These are phyloP conservation scores for Ophiostoma piceae DNA, from an alignment of 2,329 filamentous ascomycete species.

Conservation along the genomic window DNA sequence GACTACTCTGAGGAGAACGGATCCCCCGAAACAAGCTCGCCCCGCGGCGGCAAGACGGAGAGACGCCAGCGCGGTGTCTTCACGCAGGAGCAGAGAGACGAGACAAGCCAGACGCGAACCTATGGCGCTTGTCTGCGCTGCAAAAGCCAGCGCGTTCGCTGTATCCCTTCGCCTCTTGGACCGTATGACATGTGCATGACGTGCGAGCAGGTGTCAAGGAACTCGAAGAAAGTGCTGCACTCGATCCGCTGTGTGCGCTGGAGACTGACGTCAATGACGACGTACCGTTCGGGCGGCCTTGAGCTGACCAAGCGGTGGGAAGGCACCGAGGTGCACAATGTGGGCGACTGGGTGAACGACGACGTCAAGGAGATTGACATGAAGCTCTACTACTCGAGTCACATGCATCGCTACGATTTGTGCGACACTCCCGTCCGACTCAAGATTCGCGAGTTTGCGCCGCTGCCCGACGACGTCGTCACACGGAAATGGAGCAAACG, in stretches of 20 bases:
- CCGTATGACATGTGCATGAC: slow-evolving; percentile 35
- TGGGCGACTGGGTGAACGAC: slow-evolving; percentile 35
- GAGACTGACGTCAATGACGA: slow-evolving; percentile 39
- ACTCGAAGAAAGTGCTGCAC: slow-evolving; percentile 46
- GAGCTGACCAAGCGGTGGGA: slow-evolving; percentile 42
- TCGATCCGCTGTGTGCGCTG: slow-evolving; percentile 41
- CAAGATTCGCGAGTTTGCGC: slow-evolving; percentile 40
- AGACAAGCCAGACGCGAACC: slow-evolving; percentile 36
- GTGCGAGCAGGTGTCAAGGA: slow-evolving; percentile 37
- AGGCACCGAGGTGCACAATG: slow-evolving; percentile 39
- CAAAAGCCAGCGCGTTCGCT: slow-evolving; percentile 40
- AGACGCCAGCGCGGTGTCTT: slow-evolving; percentile 27
- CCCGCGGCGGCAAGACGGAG: neutral
- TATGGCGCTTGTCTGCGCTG: slow-evolving; percentile 43
- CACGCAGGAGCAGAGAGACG: slow-evolving; percentile 30
- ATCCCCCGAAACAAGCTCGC: neutral
- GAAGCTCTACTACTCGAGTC: slow-evolving; percentile 28
- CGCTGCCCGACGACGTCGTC: slow-evolving; percentile 37
- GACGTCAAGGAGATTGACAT: slow-evolving; percentile 37
- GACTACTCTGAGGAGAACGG: neutral
- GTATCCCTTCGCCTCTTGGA: slow-evolving; percentile 29
- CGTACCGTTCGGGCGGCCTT: slow-evolving; percentile 43
- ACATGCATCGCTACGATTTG: slow-evolving; percentile 34
- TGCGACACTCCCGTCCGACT: slow-evolving; percentile 37
- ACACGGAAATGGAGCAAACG: slow-evolving; percentile 37